phyloP scores from a whole-genome alignment of 371 early-diverging fungal species.

The Amoeboaphelidium occidentale region DNA sequence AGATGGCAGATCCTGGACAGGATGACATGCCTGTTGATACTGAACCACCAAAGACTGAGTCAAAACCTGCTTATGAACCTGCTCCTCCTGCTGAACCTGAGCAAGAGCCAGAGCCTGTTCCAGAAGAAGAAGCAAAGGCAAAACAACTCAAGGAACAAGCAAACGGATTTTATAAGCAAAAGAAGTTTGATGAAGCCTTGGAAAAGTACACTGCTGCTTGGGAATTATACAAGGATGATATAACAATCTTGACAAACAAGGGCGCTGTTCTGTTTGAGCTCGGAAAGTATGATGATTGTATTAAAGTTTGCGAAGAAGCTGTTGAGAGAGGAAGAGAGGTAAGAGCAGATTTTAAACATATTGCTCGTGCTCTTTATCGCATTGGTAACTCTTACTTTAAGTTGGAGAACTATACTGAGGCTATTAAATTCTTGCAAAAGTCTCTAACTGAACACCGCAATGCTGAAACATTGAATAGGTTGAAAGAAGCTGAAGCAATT shows the following conservation, averaged over 20 bases:
- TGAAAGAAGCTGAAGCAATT: conserved; percentile 60
- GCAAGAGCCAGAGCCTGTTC: conserved; percentile 4
- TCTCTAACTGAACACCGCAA: conserved; percentile 87
- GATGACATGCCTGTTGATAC: background rate
- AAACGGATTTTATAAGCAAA: conserved; percentile 62
- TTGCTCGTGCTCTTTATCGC: conserved; percentile 73
- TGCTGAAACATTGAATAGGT: conserved; percentile 66
- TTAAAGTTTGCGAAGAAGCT: conserved; percentile 71
- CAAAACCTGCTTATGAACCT: background rate
- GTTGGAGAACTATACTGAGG: conserved; percentile 43
- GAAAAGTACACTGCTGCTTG: conserved; percentile 74
- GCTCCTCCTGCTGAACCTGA: conserved; percentile 6
- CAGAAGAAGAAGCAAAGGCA: conserved; percentile 10
- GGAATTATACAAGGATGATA: conserved; percentile 58
- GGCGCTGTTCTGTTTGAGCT: conserved; percentile 81
- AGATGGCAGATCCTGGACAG: background rate
- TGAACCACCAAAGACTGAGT: background rate
- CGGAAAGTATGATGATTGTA: conserved; percentile 67
- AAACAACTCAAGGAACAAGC: conserved; percentile 32
- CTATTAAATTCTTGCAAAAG: conserved; percentile 74
- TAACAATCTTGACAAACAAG: conserved; percentile 83
- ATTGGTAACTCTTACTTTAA: conserved; percentile 73
- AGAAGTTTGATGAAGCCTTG: conserved; percentile 68
- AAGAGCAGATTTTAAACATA: conserved; percentile 77
- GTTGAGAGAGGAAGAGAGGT: conserved; percentile 72